Conservation (phyloP, 2,329 filamentous ascomycete genomes). For the Fusarium siculi region DNA sequence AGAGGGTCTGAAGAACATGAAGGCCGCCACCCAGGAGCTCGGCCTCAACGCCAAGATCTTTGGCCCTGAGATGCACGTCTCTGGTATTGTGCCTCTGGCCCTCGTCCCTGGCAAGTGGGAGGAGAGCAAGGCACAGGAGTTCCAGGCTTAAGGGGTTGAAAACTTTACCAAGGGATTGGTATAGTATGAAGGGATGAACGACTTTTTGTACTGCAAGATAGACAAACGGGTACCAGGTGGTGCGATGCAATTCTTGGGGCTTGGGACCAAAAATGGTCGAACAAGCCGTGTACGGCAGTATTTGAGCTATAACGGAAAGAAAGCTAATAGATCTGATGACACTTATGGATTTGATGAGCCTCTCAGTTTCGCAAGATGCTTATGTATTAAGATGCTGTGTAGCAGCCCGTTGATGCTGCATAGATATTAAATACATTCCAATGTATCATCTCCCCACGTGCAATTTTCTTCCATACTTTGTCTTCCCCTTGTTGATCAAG, state of each 20-base stretch:
- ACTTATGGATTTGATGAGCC: slow-evolving; percentile 22
- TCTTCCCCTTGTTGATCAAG: background rate
- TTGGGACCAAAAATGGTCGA: slow-evolving; percentile 35
- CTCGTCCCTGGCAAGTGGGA: slow-evolving; percentile 75
- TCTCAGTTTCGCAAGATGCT: background rate
- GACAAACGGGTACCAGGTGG: slow-evolving; percentile 44
- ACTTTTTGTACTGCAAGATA: slow-evolving; percentile 51
- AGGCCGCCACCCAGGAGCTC: slow-evolving; percentile 92
- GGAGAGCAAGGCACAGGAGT: slow-evolving; percentile 70
- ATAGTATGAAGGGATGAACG: slow-evolving; percentile 39
- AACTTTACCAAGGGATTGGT: slow-evolving; percentile 12
- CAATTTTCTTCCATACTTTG: background rate
- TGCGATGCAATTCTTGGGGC: slow-evolving; percentile 41
- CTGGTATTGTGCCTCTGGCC: slow-evolving; percentile 93
- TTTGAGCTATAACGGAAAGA: slow-evolving; percentile 45
- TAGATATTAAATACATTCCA: background rate
- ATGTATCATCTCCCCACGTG: background rate
- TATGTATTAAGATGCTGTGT: background rate
- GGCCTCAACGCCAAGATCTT: slow-evolving; percentile 77
- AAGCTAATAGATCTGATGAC: slow-evolving; percentile 47
- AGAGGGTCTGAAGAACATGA: slow-evolving; percentile 99
- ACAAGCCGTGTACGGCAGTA: slow-evolving; percentile 45
- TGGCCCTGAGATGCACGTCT: slow-evolving; percentile 91
- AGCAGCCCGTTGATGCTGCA: background rate
- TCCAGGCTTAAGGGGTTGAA: slow-evolving; percentile 59